Evolutionary conservation across 768 basidiomycete genomes (phyloP).

Genomic region (Omphalotus guepiniiformis): DNA sequence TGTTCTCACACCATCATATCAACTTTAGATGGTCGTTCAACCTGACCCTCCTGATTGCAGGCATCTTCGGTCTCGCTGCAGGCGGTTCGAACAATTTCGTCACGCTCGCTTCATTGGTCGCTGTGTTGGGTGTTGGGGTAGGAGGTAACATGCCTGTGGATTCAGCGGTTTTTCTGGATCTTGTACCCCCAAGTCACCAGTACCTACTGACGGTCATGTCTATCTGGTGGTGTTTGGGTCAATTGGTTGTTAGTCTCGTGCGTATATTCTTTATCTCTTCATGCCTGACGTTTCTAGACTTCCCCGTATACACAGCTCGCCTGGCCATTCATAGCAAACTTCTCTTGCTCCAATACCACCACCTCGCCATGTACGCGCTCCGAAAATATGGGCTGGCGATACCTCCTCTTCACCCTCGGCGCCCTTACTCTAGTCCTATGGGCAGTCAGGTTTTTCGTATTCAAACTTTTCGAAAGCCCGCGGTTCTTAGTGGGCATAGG

Average conservation of each 20-base stretch:
- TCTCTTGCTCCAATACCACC: conserved; percentile 37
- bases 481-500: conserved; percentile 54
- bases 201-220: conserved; percentile 55
- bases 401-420: conserved; percentile 51
- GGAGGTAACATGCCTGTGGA: conserved; percentile 58
- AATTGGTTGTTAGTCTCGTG: conserved; percentile 45
- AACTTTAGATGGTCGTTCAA: conserved; percentile 61
- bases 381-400: conserved; percentile 64
- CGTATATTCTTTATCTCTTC: conserved; percentile 4
- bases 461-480: conserved; percentile 53
- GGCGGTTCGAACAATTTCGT: conserved; percentile 44
- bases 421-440: conserved; percentile 51
- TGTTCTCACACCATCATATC: neutral
- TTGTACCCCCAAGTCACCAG: conserved; percentile 50
- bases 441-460: conserved; percentile 47
- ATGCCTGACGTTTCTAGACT: neutral
- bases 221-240: conserved; percentile 58
- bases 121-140: conserved; percentile 42
- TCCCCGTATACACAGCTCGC: conserved; percentile 36
- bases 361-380: conserved; percentile 33
- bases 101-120: conserved; percentile 42
- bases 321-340: conserved; percentile 56
- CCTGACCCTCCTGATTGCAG: conserved; percentile 49
- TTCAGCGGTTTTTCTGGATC: conserved; percentile 51
- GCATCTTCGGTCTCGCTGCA: conserved; percentile 48